Percentiles rank a stretch among this genome's conserved stretches.
These are phyloP conservation scores for Apiospora kogelbergensis DNA, from an alignment of 2,329 filamentous ascomycete genomes.

Conservation along the genomic window DNA sequence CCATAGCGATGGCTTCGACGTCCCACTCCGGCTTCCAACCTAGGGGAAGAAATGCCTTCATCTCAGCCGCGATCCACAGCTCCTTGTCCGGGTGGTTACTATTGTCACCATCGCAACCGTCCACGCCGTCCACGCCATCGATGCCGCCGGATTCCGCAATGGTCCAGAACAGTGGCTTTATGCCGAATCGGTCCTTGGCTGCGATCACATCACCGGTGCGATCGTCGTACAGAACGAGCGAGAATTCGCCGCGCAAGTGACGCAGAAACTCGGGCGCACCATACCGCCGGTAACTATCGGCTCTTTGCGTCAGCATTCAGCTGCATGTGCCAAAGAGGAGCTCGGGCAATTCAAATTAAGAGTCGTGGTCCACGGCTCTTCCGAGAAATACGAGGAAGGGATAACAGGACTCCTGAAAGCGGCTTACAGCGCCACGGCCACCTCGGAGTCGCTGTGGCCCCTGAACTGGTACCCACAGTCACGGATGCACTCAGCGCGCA, in stretches of 20 bases:
- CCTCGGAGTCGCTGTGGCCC: slow-evolving; percentile 45
- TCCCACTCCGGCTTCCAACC: slow-evolving; percentile 56
- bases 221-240: slow-evolving; percentile 51
- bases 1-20: slow-evolving; percentile 44
- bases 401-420: too few relatives aligned
- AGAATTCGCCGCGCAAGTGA: slow-evolving; percentile 54
- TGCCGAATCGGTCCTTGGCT: slow-evolving; percentile 54
- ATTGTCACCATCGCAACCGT: neutral
- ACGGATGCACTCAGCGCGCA: slow-evolving; percentile 35
- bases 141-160: slow-evolving; percentile 21
- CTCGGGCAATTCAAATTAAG: too few relatives aligned
- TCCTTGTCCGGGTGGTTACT: slow-evolving; percentile 19
- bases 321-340: too few relatives aligned
- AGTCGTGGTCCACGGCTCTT: too few relatives aligned
- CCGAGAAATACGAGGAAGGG: too few relatives aligned
- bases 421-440: slow-evolving; percentile 49
- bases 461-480: slow-evolving; percentile 40
- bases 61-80: slow-evolving; percentile 51
- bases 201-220: slow-evolving; percentile 42
- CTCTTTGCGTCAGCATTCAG: too few relatives aligned
- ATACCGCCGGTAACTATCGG: slow-evolving; percentile 44
- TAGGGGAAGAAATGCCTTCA: slow-evolving; percentile 51
- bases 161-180: slow-evolving; percentile 58
- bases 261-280: slow-evolving; percentile 37
- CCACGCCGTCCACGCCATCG: neutral